phyloP scores from a whole-genome alignment of 164 flowering plant species.

The Echeveria elegans region DNA sequence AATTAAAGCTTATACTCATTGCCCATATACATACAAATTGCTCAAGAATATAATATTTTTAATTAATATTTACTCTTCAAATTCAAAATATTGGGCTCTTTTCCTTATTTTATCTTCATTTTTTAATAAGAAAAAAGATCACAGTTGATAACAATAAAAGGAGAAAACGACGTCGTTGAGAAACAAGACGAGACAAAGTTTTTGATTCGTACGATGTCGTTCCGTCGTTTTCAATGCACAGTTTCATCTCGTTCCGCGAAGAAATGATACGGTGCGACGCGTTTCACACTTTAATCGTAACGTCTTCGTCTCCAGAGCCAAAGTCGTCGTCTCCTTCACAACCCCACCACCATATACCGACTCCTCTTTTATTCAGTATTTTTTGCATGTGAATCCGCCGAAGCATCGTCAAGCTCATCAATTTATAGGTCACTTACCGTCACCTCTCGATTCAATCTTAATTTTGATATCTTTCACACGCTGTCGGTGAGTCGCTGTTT shows the following conservation, averaged over 20 bases:
- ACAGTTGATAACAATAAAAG: no score
- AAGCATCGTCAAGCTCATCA: background rate
- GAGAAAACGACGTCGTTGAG: background rate
- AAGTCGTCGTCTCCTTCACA: background rate
- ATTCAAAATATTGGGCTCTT: no score
- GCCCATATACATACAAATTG: no score
- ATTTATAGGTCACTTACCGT: background rate
- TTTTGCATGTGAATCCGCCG: slow-evolving; percentile 6
- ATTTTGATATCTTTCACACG: background rate
- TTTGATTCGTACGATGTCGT: background rate
- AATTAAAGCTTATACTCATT: no score
- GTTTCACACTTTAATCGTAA: background rate
- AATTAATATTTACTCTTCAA: no score
- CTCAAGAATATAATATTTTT: no score
- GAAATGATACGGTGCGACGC: background rate
- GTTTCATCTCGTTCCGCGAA: background rate
- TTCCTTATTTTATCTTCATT: no score
- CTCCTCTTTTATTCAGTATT: slow-evolving; percentile 1
- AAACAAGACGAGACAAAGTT: background rate
- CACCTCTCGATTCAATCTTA: background rate
- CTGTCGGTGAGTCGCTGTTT: background rate
- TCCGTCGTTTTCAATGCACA: background rate
- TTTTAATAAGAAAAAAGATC: no score
- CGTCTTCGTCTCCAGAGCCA: background rate
- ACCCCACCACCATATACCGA: background rate